Evolutionary conservation across 306 rosid species (phyloP).

Genomic region (Pterocarpus santalinus): DNA sequence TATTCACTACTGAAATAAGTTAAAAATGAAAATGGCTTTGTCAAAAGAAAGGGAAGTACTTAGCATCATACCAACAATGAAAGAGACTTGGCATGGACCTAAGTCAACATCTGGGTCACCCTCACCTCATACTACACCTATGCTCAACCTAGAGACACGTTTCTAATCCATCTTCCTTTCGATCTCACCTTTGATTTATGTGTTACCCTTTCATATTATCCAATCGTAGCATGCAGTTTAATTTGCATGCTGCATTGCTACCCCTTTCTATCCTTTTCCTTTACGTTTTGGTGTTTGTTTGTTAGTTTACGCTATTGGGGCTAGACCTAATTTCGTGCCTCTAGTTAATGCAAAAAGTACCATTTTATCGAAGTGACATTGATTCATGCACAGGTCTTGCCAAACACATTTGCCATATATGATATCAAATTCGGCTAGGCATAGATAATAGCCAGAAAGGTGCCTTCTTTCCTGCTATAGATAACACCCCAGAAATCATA

Average conservation of each 20-base stretch:
- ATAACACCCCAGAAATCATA: conserved; percentile 19
- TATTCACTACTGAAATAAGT: too few species aligned
- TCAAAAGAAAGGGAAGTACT: conserved; percentile 12
- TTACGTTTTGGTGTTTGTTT: background rate
- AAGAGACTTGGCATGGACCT: background rate
- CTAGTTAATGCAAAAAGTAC: conserved; percentile 43
- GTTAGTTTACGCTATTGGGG: conserved; percentile 26
- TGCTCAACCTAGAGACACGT: conserved; percentile 29
- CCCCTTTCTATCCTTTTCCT: background rate
- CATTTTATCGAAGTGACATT: conserved; percentile 37
- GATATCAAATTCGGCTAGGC: conserved; percentile 47
- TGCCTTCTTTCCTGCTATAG: conserved; percentile 29
- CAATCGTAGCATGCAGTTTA: background rate
- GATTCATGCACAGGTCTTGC: conserved; percentile 43
- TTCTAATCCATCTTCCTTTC: conserved; percentile 24
- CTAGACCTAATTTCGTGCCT: conserved; percentile 28
- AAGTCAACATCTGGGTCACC: conserved; percentile 36
- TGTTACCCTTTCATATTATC: conserved; percentile 6
- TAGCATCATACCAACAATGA: conserved; percentile 24
- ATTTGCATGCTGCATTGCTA: background rate
- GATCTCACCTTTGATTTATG: conserved; percentile 4
- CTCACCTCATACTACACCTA: background rate
- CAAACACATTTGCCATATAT: conserved; percentile 45
- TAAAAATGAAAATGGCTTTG: background rate
- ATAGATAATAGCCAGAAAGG: conserved; percentile 44